Base-by-base conservation (phyloP, 2,329 filamentous ascomycete species). In the Trichophyton mentagrophytes region DNA sequence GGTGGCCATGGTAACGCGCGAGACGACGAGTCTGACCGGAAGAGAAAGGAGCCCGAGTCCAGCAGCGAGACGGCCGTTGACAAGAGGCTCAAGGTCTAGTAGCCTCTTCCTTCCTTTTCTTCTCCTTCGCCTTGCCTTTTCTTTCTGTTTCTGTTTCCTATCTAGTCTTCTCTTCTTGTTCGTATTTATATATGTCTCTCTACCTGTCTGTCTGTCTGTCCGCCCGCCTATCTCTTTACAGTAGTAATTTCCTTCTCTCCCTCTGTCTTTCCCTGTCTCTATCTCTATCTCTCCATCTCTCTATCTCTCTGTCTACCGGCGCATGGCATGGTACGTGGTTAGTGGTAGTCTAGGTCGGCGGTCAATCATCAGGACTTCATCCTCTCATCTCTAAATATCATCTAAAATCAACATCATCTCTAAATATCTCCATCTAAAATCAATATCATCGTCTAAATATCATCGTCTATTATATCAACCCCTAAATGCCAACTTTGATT, bases 71-170 rank as follows among this genome's bases (percentile, higher is more conserved):
- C 20, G 7, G 49, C 49, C 3, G 49, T 53, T 11, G 49, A 53
- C 49, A 53, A 53, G 49, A 22, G 49, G 49, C 27, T 53, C 22
- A 77, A 75, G 65, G 64, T 65, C 17, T 62, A 65, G 25, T 53
- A 53, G 15, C 27, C 27, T n/a, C 27, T 7, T 30, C 11, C 46
- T 51, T 9, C 9, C 11, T 38, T 38, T 2, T 8, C 11, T 3
- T 33, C 40, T 44, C 17, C 40, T n/a, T 44, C 40, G 22, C 22
- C 22, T 22, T 22, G 22, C 7, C n/a, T 17, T 15, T 7, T 17
- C 38, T 6, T 42, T 42, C 15, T 3, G 4, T n/a, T 11, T 15
- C 15, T n/a, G 1, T n/a, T 42, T n/a, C 38, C 4, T 30, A 6
- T 30, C 27, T 8, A 30, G 27, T 30, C 9, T 38, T 38, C 33